Percentiles rank a stretch among this genome's conserved stretches.
phyloP scores from a whole-genome alignment of 345 rosid genomes.

The Syzygium aqueum region DNA sequence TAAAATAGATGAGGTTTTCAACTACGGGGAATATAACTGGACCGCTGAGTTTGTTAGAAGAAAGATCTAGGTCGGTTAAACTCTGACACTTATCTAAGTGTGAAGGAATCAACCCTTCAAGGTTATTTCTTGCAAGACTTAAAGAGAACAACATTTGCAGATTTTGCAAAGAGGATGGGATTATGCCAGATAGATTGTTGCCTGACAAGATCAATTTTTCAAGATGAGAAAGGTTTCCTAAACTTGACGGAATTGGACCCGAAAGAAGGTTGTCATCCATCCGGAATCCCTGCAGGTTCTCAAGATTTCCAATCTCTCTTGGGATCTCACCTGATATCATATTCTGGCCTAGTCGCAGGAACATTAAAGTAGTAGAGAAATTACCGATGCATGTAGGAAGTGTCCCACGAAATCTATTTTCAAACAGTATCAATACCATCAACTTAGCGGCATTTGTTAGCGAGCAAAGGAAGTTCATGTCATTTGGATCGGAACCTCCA shows the following conservation, averaged over 20 bases:
- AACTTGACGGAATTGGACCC: rapidly evolving
- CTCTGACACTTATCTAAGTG: background rate
- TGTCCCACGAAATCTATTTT: background rate
- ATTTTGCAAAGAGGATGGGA: background rate
- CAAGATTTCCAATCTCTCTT: slow-evolving; percentile 4
- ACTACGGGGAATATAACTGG: background rate
- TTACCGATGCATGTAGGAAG: background rate
- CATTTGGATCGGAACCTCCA: background rate
- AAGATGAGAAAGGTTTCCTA: background rate
- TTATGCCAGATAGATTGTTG: background rate
- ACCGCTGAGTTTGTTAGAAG: background rate
- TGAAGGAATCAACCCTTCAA: background rate
- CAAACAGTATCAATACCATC: background rate
- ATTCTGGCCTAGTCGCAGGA: background rate
- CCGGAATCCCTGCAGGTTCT: background rate
- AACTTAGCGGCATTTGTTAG: background rate
- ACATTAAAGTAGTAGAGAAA: background rate
- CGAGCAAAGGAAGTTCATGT: slow-evolving; percentile 6
- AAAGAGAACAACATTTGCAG: background rate
- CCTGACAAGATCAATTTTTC: background rate
- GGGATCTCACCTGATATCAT: slow-evolving; percentile 7
- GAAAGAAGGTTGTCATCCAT: background rate
- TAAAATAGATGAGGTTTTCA: background rate
- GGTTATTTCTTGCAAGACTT: background rate
- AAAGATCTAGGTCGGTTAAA: background rate